phyloP scores from a whole-genome alignment of 371 early-diverging fungal species.

The Actinomortierella wolfii region DNA sequence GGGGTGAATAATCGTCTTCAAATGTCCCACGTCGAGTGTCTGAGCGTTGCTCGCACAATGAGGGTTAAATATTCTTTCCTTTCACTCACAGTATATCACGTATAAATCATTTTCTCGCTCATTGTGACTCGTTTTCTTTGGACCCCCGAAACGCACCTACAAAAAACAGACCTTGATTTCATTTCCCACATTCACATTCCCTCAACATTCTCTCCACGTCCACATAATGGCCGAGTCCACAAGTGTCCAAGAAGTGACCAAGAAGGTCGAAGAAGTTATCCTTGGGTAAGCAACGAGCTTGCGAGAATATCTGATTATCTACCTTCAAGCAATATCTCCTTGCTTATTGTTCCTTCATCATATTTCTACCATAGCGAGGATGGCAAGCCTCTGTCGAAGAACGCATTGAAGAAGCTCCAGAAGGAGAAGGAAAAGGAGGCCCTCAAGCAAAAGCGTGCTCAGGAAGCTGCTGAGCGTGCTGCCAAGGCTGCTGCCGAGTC shows the following conservation, averaged over 20 bases:
- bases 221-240: constrained; percentile 32
- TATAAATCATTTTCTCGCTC: too few relatives aligned
- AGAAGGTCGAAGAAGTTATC: constrained; percentile 60
- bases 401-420: constrained; percentile 91
- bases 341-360: background rate
- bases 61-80: too few relatives aligned
- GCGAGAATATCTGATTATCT: background rate
- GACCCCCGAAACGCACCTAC: too few relatives aligned
- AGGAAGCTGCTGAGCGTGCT: constrained; percentile 86
- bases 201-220: background rate
- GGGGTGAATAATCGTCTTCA: too few relatives aligned
- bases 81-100: too few relatives aligned
- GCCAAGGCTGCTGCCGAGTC: constrained; percentile 74
- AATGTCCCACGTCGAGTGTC: too few relatives aligned
- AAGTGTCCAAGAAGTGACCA: constrained; percentile 54
- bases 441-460: constrained; percentile 77
- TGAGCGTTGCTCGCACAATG: too few relatives aligned
- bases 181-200: constrained; percentile 1
- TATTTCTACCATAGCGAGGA: constrained; percentile 67
- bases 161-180: background rate
- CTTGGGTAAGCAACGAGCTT: constrained; percentile 59
- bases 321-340: background rate
- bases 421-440: constrained; percentile 90
- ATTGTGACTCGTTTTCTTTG: too few relatives aligned
- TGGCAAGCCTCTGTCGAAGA: constrained; percentile 91